Conservation (phyloP, 495 filamentous ascomycete genomes). For the Neurospora sp. region DNA sequence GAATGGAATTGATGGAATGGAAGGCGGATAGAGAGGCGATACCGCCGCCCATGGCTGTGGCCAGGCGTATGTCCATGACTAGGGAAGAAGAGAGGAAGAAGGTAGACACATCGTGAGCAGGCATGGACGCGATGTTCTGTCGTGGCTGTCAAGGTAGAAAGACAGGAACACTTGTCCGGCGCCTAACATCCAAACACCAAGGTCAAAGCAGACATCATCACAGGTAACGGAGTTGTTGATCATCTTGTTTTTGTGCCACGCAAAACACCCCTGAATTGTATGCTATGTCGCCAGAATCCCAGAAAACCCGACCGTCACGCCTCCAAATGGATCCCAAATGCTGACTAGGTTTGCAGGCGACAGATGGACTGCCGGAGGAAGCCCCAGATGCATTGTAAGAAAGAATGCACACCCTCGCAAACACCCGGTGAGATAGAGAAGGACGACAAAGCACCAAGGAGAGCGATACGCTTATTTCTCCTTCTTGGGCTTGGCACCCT, state of each 20-base stretch:
- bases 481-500: constrained; percentile 77
- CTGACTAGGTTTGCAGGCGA: constrained; percentile 6
- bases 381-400: constrained; percentile 13
- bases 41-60: too few relatives aligned
- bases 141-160: background rate
- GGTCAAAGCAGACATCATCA: background rate
- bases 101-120: too few relatives aligned
- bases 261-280: constrained; percentile 24
- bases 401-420: constrained; percentile 25
- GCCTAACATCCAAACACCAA: background rate
- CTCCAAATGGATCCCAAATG: constrained; percentile 19
- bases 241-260: background rate
- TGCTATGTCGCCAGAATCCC: constrained; percentile 25
- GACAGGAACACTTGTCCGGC: background rate
- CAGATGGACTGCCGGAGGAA: constrained; percentile 17
- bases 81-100: too few relatives aligned
- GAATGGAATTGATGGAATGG: background rate
- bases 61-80: background rate
- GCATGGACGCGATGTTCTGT: too few relatives aligned
- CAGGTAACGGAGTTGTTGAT: background rate
- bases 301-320: constrained; percentile 25
- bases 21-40: background rate
- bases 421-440: constrained; percentile 15
- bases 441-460: constrained; percentile 16
- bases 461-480: constrained; percentile 40